Percentiles rank a stretch among this genome's conserved stretches.
These are phyloP conservation scores for Penicillium verhagenii DNA, from an alignment of 495 filamentous ascomycete genomes.

Conservation along the genomic window DNA sequence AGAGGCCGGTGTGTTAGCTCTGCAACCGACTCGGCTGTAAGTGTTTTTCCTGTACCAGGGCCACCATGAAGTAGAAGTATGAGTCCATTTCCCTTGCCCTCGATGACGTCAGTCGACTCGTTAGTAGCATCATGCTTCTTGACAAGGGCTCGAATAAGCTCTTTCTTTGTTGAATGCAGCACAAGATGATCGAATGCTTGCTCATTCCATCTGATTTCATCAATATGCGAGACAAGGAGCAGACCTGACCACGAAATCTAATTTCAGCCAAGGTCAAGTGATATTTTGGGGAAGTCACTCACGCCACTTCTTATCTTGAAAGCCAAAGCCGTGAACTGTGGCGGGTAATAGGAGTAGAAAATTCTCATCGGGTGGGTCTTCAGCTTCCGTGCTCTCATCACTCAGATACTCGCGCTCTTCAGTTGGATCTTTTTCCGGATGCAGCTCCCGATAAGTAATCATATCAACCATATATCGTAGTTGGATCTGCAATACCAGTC, in stretches of 20 bases:
- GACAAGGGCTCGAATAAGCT: conserved; percentile 53
- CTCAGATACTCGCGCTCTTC: not conserved
- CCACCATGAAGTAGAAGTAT: conserved; percentile 53
- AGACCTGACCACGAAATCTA: no score
- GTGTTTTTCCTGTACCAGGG: conserved; percentile 45
- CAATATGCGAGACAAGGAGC: not conserved
- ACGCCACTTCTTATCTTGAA: conserved; percentile 3
- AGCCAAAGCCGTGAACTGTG: not conserved
- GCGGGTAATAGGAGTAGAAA: not conserved
- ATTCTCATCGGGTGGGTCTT: not conserved
- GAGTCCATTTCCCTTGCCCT: conserved; percentile 42
- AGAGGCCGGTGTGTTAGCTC: conserved; percentile 24
- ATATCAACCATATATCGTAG: not conserved
- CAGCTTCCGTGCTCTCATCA: not conserved
- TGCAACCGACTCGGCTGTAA: conserved; percentile 36
- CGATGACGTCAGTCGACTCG: conserved; percentile 25
- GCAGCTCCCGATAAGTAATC: not conserved
- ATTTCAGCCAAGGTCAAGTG: not conserved
- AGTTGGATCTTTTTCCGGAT: not conserved
- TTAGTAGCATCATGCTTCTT: conserved; percentile 18
- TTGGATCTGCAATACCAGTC: not conserved
- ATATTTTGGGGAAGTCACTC: not conserved
- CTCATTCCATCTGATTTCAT: conserved; percentile 43
- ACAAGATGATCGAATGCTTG: conserved; percentile 53
- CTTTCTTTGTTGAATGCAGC: conserved; percentile 49